phyloP scores from a whole-genome alignment of 225 moss, liverwort and hornwort species.

The Bryoerythrophyllum caledonicum region DNA sequence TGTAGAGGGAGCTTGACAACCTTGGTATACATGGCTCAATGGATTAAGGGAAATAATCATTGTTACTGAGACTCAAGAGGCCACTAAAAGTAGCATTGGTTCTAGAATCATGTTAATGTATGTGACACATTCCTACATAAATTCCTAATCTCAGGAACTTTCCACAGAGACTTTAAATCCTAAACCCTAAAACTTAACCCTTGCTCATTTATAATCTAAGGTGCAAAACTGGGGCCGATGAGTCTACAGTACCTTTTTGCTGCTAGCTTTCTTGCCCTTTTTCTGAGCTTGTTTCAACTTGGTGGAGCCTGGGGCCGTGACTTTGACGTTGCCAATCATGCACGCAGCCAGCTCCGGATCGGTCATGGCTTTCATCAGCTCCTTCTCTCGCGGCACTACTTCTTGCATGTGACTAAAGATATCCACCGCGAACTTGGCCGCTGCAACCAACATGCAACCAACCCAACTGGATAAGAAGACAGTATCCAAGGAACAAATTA shows the following conservation, averaged over 20 bases:
- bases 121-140: not conserved
- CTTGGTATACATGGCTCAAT: too few species aligned
- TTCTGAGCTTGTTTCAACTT: constrained; percentile 78
- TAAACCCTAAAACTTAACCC: too few species aligned
- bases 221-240: constrained; percentile 31
- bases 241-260: constrained; percentile 13
- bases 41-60: too few species aligned
- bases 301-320: constrained; percentile 65
- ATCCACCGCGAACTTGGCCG: constrained; percentile 80
- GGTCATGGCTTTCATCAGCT: constrained; percentile 78
- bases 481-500: constrained; percentile 10
- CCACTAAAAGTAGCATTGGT: too few species aligned
- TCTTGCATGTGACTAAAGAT: constrained; percentile 66
- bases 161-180: not conserved
- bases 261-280: constrained; percentile 56
- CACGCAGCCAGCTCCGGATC: constrained; percentile 73
- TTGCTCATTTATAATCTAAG: not conserved
- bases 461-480: not conserved
- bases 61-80: too few species aligned
- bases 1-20: too few species aligned
- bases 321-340: constrained; percentile 85
- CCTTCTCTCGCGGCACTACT: constrained; percentile 56
- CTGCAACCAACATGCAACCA: constrained; percentile 26
- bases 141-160: constrained; percentile 3
- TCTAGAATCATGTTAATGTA: not conserved